A percentile compares a stretch with the other conserved stretches of the same genome.
These are phyloP conservation scores for Phytophthora nicotianae DNA, from an alignment of 352 stramenopile genomes.

Conservation along the genomic window DNA sequence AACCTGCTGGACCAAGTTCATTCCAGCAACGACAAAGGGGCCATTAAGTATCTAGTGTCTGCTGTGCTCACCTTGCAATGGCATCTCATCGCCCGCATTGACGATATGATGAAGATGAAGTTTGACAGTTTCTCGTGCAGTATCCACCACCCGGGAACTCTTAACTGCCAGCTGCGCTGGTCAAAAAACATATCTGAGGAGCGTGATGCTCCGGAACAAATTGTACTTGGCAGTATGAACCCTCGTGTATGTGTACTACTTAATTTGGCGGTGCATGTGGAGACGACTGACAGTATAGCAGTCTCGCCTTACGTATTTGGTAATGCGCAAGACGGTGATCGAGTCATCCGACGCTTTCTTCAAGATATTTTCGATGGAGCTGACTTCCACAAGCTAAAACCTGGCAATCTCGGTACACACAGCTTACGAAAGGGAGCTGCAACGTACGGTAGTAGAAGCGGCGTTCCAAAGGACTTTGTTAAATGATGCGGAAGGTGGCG, in stretches of 20 bases:
- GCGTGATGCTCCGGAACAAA: background rate
- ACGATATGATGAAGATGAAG: constrained; percentile 26
- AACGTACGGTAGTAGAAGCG: background rate
- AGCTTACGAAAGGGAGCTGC: constrained; percentile 1
- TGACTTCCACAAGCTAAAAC: background rate
- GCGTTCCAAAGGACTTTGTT: background rate
- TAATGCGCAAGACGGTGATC: background rate
- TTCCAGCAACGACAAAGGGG: background rate
- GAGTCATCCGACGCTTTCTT: background rate
- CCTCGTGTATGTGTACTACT: background rate
- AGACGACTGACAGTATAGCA: background rate
- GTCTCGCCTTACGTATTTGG: background rate
- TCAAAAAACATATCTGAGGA: background rate
- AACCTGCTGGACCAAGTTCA: background rate
- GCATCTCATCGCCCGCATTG: constrained; percentile 6
- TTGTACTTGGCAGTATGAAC: background rate
- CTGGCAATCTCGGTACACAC: background rate
- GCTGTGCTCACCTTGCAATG: constrained; percentile 10
- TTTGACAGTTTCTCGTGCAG: constrained; percentile 14
- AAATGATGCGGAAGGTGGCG: background rate
- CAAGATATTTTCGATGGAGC: background rate
- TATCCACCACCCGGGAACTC: background rate
- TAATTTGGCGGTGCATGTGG: background rate
- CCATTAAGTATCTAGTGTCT: background rate
- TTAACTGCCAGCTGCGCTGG: background rate